Evolutionary conservation across 1,284 basidiomycete genomes (phyloP).

Genomic region (Trichosporon ovoides): DNA sequence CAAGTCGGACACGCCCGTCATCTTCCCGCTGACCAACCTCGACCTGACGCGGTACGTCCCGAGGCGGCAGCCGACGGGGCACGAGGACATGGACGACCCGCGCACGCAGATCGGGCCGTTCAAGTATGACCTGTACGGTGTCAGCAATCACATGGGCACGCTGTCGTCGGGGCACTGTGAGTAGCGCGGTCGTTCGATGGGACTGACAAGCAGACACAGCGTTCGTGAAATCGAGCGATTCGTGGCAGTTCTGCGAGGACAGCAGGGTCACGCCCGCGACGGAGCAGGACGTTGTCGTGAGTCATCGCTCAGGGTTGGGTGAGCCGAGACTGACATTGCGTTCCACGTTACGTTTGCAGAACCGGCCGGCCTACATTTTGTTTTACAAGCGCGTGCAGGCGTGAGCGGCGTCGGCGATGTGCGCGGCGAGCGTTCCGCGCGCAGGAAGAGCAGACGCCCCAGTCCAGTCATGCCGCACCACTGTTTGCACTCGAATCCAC

Average conservation of each 20-base stretch:
- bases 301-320: slow-evolving; percentile 9
- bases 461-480: no score
- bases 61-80: slow-evolving; percentile 61
- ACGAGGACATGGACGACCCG: slow-evolving; percentile 59
- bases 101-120: slow-evolving; percentile 76
- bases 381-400: slow-evolving; percentile 45
- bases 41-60: slow-evolving; percentile 93
- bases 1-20: slow-evolving; percentile 84
- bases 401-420: slow-evolving; percentile 7
- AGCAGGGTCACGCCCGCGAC: slow-evolving; percentile 66
- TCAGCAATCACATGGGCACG: slow-evolving; percentile 88
- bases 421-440: no score
- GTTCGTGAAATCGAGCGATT: slow-evolving; percentile 65
- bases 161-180: slow-evolving; percentile 86
- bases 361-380: neutral
- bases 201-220: slow-evolving; percentile 63
- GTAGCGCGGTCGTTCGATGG: slow-evolving; percentile 41
- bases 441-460: no score
- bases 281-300: slow-evolving; percentile 72
- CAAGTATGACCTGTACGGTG: slow-evolving; percentile 79
- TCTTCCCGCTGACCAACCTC: slow-evolving; percentile 75
- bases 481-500: no score
- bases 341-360: neutral
- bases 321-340: slow-evolving; percentile 11
- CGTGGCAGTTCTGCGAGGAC: slow-evolving; percentile 85